Conservation (phyloP, 2,329 filamentous ascomycete genomes). For the Dactylonectria macrodidyma region DNA sequence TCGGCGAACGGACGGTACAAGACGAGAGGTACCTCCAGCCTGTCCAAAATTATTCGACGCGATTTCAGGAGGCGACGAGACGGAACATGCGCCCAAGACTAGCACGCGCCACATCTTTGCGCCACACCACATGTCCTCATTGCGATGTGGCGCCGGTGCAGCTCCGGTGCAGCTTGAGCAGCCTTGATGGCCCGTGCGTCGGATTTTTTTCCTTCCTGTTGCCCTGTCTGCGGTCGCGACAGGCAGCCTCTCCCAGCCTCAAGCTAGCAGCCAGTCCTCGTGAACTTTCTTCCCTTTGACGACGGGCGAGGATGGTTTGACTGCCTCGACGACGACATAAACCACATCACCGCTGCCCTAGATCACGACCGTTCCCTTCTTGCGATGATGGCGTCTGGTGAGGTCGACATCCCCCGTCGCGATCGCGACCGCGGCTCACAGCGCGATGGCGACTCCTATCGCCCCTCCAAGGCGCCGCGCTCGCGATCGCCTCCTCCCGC, state of each 20-base stretch:
- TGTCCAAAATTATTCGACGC: constrained; percentile 43
- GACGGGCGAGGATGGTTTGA: constrained; percentile 31
- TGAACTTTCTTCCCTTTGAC: constrained; percentile 34
- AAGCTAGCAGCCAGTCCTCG: constrained; percentile 26
- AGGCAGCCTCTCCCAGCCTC: constrained; percentile 30
- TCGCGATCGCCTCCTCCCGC: constrained; percentile 52
- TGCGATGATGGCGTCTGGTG: constrained; percentile 61
- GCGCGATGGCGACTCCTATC: constrained; percentile 68
- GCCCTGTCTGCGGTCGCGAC: constrained; percentile 29
- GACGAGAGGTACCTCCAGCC: constrained; percentile 40
- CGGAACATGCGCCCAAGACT: constrained; percentile 22
- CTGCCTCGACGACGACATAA: constrained; percentile 29
- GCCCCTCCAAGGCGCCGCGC: constrained; percentile 54
- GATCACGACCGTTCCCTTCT: neutral
- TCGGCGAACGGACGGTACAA: constrained; percentile 26
- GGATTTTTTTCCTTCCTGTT: constrained; percentile 43
- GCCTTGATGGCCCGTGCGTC: constrained; percentile 41
- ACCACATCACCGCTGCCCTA: constrained; percentile 16
- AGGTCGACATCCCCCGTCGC: constrained; percentile 58
- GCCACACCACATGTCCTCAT: constrained; percentile 31
- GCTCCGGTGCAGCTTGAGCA: constrained; percentile 22
- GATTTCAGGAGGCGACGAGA: constrained; percentile 43
- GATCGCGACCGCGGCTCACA: constrained; percentile 52
- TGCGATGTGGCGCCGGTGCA: constrained; percentile 17
- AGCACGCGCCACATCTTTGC: constrained; percentile 29